These are phyloP conservation scores for Aspergillus avenaceus DNA, from an alignment of 495 filamentous ascomycete species.

Conservation along the genomic window DNA sequence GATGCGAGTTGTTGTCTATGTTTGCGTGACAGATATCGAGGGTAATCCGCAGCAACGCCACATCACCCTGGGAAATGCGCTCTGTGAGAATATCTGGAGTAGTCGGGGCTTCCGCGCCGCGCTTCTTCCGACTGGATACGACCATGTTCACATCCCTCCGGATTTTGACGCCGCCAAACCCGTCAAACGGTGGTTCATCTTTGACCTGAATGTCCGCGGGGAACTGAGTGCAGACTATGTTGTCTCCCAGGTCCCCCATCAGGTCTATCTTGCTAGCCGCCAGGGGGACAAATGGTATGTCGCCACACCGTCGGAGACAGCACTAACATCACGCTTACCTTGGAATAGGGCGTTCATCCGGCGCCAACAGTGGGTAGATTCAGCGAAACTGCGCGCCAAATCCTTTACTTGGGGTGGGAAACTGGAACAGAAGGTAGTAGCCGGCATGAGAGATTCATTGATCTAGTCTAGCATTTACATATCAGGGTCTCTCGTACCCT, in stretches of 20 bases:
- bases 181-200: slow-evolving; percentile 22
- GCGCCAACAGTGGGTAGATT: slow-evolving; percentile 15
- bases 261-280: slow-evolving; percentile 19
- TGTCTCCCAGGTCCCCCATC: slow-evolving; percentile 16
- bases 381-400: slow-evolving; percentile 10
- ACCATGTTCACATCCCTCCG: slow-evolving; percentile 22
- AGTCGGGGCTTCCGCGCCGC: slow-evolving; percentile 12
- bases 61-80: slow-evolving; percentile 12
- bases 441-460: neutral
- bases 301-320: neutral
- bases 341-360: slow-evolving; percentile 16
- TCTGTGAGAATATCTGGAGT: slow-evolving; percentile 12
- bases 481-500: no score
- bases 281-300: slow-evolving; percentile 20
- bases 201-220: slow-evolving; percentile 19
- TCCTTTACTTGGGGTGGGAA: slow-evolving; percentile 20
- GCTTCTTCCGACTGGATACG: slow-evolving; percentile 15
- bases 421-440: slow-evolving; percentile 10
- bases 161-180: slow-evolving; percentile 18
- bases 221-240: slow-evolving; percentile 11
- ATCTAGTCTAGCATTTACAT: neutral
- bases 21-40: slow-evolving; percentile 18
- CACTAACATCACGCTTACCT: neutral
- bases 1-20: slow-evolving; percentile 14
- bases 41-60: slow-evolving; percentile 18